Evolutionary conservation across 2,329 filamentous ascomycete species (phyloP).

Genomic region (Diaporthe vexans): DNA sequence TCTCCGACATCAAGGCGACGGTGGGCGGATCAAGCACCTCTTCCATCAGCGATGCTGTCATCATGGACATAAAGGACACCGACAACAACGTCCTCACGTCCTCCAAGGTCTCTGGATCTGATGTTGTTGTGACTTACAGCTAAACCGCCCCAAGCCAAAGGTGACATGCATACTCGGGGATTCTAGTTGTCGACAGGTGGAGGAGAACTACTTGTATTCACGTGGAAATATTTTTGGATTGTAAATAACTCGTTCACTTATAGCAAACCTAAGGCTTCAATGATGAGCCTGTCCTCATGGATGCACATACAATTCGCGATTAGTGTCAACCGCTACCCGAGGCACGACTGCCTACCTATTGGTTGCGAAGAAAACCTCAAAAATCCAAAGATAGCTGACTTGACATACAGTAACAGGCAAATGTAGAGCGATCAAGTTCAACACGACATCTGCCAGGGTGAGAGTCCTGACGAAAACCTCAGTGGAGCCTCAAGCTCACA

Average conservation of each 20-base stretch:
- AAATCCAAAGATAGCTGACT: not conserved
- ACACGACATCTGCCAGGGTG: not conserved
- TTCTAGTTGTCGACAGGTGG: not conserved
- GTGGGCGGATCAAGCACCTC: slow-evolving; percentile 49
- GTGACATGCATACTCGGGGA: not conserved
- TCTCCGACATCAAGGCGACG: slow-evolving; percentile 55
- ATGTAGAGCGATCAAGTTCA: not conserved
- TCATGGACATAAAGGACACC: slow-evolving; percentile 54
- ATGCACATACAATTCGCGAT: not conserved
- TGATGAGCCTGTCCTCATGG: not conserved
- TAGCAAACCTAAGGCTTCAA: not conserved
- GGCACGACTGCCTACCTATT: not conserved
- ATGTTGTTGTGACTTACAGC: slow-evolving; percentile 51
- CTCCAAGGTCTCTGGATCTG: slow-evolving; percentile 21
- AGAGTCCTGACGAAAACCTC: not conserved
- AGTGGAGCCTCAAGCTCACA: not conserved
- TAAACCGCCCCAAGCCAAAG: not conserved
- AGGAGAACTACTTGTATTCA: not conserved
- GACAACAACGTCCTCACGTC: slow-evolving; percentile 36
- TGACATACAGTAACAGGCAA: not conserved
- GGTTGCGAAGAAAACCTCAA: not conserved
- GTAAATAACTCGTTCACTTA: not conserved
- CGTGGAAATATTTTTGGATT: not conserved
- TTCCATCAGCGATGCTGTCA: slow-evolving; percentile 57
- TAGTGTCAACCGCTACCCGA: not conserved